phyloP scores from a whole-genome alignment of 441 rosid genomes.

The Flueggea neowawraea region DNA sequence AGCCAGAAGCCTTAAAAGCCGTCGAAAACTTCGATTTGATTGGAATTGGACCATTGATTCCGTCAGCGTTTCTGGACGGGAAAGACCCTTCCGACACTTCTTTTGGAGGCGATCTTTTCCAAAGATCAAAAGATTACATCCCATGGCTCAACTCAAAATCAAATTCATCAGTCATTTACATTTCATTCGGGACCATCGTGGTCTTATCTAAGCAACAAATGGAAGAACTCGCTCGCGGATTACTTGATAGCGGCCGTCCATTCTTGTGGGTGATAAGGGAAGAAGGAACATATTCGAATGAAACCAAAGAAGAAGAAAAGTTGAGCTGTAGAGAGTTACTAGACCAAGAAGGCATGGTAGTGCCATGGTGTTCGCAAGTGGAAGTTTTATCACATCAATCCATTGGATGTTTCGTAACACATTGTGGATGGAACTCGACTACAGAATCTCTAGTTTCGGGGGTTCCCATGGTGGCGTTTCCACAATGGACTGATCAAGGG shows the following conservation, averaged over 20 bases:
- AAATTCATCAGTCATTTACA: slow-evolving; percentile 22
- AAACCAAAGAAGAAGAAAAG: no score
- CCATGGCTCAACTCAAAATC: slow-evolving; percentile 27
- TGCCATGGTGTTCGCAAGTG: slow-evolving; percentile 33
- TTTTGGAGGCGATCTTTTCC: slow-evolving; percentile 23
- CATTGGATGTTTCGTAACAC: slow-evolving; percentile 18
- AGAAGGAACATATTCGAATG: no score
- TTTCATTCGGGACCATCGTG: slow-evolving; percentile 29
- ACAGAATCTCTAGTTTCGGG: background rate
- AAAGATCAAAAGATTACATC: background rate
- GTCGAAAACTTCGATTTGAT: slow-evolving; percentile 11
- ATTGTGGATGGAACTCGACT: no score
- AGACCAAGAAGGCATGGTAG: slow-evolving; percentile 16
- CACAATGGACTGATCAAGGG: background rate
- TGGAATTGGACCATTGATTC: slow-evolving; percentile 25
- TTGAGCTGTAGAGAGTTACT: no score
- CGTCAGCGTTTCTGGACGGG: background rate
- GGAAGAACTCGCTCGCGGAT: slow-evolving; percentile 19
- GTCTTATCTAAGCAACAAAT: slow-evolving; percentile 16
- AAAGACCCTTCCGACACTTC: slow-evolving; percentile 3
- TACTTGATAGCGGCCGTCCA: slow-evolving; percentile 9
- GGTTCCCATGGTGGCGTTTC: slow-evolving; percentile 2
- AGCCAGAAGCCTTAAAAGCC: slow-evolving; percentile 16
- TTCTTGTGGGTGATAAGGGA: slow-evolving; percentile 36
- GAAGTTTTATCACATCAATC: slow-evolving; percentile 29